Evolutionary conservation across 2,329 filamentous ascomycete species (phyloP).

Genomic region (Claviceps cyperi): DNA sequence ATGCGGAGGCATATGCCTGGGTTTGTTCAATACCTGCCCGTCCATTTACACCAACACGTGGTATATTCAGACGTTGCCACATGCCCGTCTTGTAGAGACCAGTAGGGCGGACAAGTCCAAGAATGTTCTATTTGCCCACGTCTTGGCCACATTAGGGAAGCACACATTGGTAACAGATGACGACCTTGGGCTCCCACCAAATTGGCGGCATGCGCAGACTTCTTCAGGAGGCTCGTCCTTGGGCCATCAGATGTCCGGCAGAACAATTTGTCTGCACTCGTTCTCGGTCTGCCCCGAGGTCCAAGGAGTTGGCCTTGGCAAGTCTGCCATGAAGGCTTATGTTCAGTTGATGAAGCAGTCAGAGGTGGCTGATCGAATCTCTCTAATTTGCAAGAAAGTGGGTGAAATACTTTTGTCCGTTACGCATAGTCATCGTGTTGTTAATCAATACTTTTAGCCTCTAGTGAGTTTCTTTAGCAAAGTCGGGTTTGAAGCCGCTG

Average conservation of each 20-base stretch:
- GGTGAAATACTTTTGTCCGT: background rate
- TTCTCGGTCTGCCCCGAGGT: conserved; percentile 65
- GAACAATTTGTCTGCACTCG: conserved; percentile 70
- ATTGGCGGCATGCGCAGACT: conserved; percentile 43
- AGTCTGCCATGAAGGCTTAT: conserved; percentile 40
- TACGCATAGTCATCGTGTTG: background rate
- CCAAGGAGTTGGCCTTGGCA: conserved; percentile 60
- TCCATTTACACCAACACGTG: conserved; percentile 31
- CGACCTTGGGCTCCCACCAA: conserved; percentile 58
- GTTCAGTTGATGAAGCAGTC: conserved; percentile 55
- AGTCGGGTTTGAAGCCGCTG: conserved; percentile 57
- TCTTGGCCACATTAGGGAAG: conserved; percentile 59
- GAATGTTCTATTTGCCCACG: conserved; percentile 59
- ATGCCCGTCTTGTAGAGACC: conserved; percentile 42
- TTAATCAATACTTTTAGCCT: conserved; percentile 26
- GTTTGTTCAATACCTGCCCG: conserved; percentile 58
- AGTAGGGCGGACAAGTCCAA: conserved; percentile 14
- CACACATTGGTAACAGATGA: conserved; percentile 35
- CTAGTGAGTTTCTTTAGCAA: conserved; percentile 61
- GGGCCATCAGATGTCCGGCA: conserved; percentile 59
- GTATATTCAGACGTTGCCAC: conserved; percentile 34
- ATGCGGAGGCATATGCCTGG: conserved; percentile 52
- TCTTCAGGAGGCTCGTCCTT: conserved; percentile 22
- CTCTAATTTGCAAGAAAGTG: conserved; percentile 54
- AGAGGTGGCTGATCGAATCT: conserved; percentile 55